Base-by-base conservation (phyloP, 345 rosid genomes). In the Salix koriyanagi region DNA sequence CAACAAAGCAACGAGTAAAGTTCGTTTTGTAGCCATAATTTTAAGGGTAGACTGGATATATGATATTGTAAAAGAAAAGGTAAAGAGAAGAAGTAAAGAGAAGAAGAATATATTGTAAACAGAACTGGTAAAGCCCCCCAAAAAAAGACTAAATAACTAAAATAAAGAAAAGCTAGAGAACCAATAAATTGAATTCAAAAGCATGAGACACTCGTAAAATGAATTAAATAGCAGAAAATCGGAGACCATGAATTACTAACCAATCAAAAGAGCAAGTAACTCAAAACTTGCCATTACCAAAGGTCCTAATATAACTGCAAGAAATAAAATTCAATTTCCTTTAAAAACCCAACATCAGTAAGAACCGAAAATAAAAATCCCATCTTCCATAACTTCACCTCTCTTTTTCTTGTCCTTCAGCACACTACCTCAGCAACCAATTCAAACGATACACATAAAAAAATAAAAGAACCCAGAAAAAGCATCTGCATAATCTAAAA, bases 401-500 rank as follows among this genome's bases (percentile, higher is more conserved):
- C 52, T 25, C 4, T 10, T 9, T n/a, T n/a, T 52, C 19, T 54
- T 68, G 23, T 14, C 34, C 34, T 39, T 58, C 25, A 26, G 71
- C 44, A 50, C 48, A 65, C 25, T 77, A 37, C 64, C 69, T 32
- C 21, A 32, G 61, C 75, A 70, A 41, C 69, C 70, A 70, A 70
- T 61, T 75, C 28, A 15, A 70, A 15, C 30, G 23, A 39, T n/a
- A 34, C 7, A 4, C 6, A 3, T 41, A 37, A 39, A 56, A 6
- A 13, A 2, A 6, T 13, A 65, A 39, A 10, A 10, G 15, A 8
- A 75, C 56, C 39, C 58, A 37, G 48, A 21, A 34, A 64, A 62
- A 73, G 16, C 44, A 78, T 23, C 61, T 54, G 68, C 64, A 36
- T 37, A 79, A 83, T 32, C 32, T 11, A 30, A 80, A 42, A 34